Evolutionary conservation across 257 asterid species (phyloP).

Genomic region (Eucommia ulmoides): DNA sequence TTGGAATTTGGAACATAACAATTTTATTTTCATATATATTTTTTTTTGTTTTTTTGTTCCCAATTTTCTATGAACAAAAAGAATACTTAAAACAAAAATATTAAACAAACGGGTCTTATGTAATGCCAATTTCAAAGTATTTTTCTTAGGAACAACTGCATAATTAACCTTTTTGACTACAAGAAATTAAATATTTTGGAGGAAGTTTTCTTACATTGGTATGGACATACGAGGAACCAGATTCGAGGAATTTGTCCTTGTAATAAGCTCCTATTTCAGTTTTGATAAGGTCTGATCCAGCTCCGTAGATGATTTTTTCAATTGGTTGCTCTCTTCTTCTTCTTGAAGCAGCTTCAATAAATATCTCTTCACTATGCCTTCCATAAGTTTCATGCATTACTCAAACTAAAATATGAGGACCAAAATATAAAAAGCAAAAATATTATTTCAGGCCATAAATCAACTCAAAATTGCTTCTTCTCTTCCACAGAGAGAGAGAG

Average conservation of each 20-base stretch:
- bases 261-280: conserved; percentile 10
- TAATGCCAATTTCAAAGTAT: background rate
- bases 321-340: conserved; percentile 6
- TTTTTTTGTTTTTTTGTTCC: background rate
- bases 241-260: conserved; percentile 14
- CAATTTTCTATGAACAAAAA: background rate
- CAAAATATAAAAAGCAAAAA: background rate
- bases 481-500: too few relatives aligned
- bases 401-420: background rate
- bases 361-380: background rate
- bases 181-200: background rate
- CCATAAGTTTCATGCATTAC: conserved; percentile 8
- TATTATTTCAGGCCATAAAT: background rate
- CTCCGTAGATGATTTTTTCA: conserved; percentile 3
- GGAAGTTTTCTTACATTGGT: conserved; percentile 9
- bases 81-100: background rate
- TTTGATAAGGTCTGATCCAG: conserved; percentile 14
- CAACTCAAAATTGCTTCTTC: too few relatives aligned
- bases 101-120: background rate
- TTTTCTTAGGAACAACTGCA: background rate
- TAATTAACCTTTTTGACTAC: too few relatives aligned
- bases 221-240: conserved; percentile 16
- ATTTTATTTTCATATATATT: background rate
- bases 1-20: too few relatives aligned
- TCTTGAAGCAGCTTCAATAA: conserved; percentile 9